phyloP scores from a whole-genome alignment of 805 yeast genomes.

The Barnettozyma wickerhamii region DNA sequence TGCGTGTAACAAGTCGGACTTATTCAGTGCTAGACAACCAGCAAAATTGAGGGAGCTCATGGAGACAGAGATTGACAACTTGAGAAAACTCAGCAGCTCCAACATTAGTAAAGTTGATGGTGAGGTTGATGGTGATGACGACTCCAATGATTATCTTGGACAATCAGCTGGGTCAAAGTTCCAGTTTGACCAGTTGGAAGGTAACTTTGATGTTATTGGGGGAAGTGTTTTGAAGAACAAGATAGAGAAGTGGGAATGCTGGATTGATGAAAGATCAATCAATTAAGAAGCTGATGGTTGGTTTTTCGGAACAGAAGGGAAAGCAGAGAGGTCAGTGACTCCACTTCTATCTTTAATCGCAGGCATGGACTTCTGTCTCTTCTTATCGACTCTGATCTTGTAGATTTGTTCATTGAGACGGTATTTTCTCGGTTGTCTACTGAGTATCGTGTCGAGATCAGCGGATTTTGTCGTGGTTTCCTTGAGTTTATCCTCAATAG shows the following conservation, averaged over 20 bases:
- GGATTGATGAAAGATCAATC: constrained; percentile 75
- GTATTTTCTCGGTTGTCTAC: constrained; percentile 32
- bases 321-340: constrained; percentile 23
- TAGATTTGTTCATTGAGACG: constrained; percentile 37
- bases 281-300: constrained; percentile 28
- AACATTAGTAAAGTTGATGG: constrained; percentile 30
- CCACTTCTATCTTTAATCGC: constrained; percentile 25
- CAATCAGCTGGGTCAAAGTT: constrained; percentile 47
- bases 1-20: constrained; percentile 83
- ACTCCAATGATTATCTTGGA: constrained; percentile 36
- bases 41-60: constrained; percentile 53
- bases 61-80: constrained; percentile 58
- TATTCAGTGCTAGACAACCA: constrained; percentile 76
- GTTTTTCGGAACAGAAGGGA: constrained; percentile 30
- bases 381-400: constrained; percentile 32
- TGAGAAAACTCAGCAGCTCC: constrained; percentile 45
- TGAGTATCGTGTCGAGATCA: constrained; percentile 19
- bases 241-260: constrained; percentile 59
- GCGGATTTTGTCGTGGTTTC: constrained; percentile 15
- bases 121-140: constrained; percentile 24
- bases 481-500: constrained; percentile 12
- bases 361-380: constrained; percentile 16
- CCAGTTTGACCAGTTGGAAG: constrained; percentile 65
- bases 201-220: constrained; percentile 60
- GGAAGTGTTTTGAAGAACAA: constrained; percentile 68